A percentile compares a stretch with the other conserved stretches of the same genome.
These are phyloP conservation scores for Limtongia smithiae DNA, from an alignment of 805 yeast species.

Conservation along the genomic window DNA sequence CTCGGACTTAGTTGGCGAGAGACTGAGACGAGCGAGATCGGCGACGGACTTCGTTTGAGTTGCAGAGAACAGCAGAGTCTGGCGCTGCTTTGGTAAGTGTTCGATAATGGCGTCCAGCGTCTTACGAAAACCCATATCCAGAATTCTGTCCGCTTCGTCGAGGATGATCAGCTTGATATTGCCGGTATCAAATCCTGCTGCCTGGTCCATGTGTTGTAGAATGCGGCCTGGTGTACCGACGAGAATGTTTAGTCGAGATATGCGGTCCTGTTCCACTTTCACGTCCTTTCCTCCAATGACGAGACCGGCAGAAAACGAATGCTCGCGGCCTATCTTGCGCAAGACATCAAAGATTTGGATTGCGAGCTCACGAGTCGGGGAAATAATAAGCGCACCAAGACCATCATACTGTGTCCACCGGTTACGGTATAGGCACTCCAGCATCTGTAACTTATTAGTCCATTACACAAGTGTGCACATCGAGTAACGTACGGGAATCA, in stretches of 20 bases:
- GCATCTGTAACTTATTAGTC: conserved; percentile 6
- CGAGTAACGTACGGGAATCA: conserved; percentile 61
- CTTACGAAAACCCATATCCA: conserved; percentile 89
- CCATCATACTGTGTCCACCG: conserved; percentile 83
- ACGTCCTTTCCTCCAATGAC: conserved; percentile 94
- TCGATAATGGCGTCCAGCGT: conserved; percentile 76
- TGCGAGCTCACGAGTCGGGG: conserved; percentile 90
- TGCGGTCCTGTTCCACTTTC: conserved; percentile 73
- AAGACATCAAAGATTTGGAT: conserved; percentile 87
- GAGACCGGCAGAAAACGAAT: conserved; percentile 78
- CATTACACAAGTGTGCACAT: neutral
- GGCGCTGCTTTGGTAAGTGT: conserved; percentile 75
- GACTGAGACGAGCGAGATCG: conserved; percentile 76
- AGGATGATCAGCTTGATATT: conserved; percentile 75
- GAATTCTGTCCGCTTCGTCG: conserved; percentile 89
- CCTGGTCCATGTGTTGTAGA: conserved; percentile 86
- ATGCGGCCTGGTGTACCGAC: conserved; percentile 92
- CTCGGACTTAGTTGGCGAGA: conserved; percentile 48
- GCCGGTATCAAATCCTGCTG: conserved; percentile 70
- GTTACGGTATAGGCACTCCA: conserved; percentile 53
- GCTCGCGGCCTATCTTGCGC: conserved; percentile 71
- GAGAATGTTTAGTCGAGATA: conserved; percentile 71
- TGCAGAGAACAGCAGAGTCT: conserved; percentile 81
- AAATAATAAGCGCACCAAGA: conserved; percentile 80
- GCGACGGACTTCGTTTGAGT: conserved; percentile 80